phyloP scores from a whole-genome alignment of 768 basidiomycete genomes.

The Boletus subcaerulescens region DNA sequence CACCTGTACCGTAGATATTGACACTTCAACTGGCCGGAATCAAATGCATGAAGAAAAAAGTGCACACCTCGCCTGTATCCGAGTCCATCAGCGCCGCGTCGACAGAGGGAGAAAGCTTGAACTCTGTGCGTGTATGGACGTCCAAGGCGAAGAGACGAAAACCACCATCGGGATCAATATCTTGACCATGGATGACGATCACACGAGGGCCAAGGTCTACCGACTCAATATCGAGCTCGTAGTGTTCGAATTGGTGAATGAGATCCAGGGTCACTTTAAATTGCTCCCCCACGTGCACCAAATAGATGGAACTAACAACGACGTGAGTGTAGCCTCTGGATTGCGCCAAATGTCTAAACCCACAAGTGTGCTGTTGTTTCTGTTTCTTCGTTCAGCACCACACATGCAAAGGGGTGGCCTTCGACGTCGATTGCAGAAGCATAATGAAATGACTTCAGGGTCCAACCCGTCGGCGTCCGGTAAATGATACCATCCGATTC shows the following conservation, averaged over 20 bases:
- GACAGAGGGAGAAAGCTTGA: background rate
- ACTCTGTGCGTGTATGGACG: background rate
- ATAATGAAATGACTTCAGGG: constrained; percentile 2
- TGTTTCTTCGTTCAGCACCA: constrained; percentile 3
- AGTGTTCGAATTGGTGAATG: constrained; percentile 12
- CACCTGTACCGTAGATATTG: constrained; percentile 1
- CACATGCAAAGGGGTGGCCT: constrained; percentile 17
- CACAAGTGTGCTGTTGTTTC: constrained; percentile 1
- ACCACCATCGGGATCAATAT: background rate
- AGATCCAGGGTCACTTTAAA: constrained; percentile 6
- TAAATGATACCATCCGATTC: background rate
- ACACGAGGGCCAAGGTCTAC: background rate
- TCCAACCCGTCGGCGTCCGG: background rate
- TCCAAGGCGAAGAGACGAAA: background rate
- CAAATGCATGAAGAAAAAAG: background rate
- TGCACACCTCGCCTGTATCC: background rate
- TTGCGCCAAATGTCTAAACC: background rate
- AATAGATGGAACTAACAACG: constrained; percentile 6
- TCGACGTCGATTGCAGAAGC: constrained; percentile 10
- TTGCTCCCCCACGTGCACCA: background rate
- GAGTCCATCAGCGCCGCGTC: background rate
- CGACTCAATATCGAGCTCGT: background rate
- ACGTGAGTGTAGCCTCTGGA: background rate
- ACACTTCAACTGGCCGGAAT: background rate
- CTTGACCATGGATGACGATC: background rate